Evolutionary conservation across 106 monocot genomes (phyloP), one percentile per base, ranked within the genome.

Genomic region (Dendrobium nobile): DNA sequence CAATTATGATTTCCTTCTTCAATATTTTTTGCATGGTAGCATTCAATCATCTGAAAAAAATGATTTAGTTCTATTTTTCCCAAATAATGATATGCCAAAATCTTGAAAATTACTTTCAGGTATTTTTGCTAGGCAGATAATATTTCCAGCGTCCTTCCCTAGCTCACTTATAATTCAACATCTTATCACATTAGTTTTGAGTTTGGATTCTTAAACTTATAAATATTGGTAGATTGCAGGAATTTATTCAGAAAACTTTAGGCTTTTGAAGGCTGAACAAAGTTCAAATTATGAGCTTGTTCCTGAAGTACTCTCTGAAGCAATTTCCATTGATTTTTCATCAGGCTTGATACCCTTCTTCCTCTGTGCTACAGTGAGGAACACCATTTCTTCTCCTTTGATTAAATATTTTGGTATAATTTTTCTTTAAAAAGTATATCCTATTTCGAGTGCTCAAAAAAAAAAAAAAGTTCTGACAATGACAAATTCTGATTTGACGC

Each of bases 361-460:
- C 74, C 74, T 74, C 31, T 74, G 74, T 74, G 74, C 42, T 43
- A 74, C 74, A 19, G 74, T 74, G 74, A 74, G 74, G 20, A 26
- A 64, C 26, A 26, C 64, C 1, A 5, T 6, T 19, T 43, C 6
- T 7, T 74, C 4, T 41, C 13, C 17, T 74, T 74, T 42, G 31
- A 44, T 44, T 20, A 16, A 72, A 37, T 33, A 24, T 26, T 26
- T n/a, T 64, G 20, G 5, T 15, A 64, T 64, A 33, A 72, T 11
- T 37, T 33, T 16, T 74, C 41, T 44, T 74, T 41, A 42, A 17
- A 74, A 19, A 4, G 18, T 42, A 2, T n/a, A 44, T 19, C 44
- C 7, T 64, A 64, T 64, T 13, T 64, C 6, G 8, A 64, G 5
- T 64, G n/a, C 4, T 51, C 1, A 6, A 43, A 20, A 9, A 42